Evolutionary conservation across 75 land plant genomes (phyloP), one percentile per base, ranked within the genome.

Genomic region (Sequoia sempervirens): DNA sequence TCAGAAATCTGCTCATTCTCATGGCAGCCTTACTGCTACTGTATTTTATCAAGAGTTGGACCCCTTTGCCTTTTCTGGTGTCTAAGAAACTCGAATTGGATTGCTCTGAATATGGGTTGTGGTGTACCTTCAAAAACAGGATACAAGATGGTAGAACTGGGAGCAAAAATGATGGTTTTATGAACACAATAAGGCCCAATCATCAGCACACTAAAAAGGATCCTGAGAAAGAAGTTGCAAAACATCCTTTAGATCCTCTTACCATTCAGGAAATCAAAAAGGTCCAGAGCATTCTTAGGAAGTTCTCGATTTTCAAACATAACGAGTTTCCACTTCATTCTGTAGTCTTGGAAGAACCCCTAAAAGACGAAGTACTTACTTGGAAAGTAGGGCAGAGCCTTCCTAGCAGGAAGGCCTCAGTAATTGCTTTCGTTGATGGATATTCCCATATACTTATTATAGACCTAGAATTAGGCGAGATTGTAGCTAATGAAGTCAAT

Each of bases 241-340:
- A 81, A 80, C 96, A 96, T 86, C 98, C 98, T 2, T 87, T 96
- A n/a, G 98, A 96, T 90, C 98, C 98, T 9, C 92, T 96, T 30
- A 96, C 95, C 46, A 36, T 89, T 72, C 10, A 69, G 1, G 98
- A 96, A 79, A 79, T 93, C 80, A 87, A 81, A 79, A 40, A 38
- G 26, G 92, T 89, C 41, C 86, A 90, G 5, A n/a, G 86, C 47
- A 83, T 96, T 84, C 69, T 96, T 84, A 47, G 56, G 69, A 89
- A 94, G 84, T 69, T 84, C 80, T 81, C 89, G 3, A 85, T 84
- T 81, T 88, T 90, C 85, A 81, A 76, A 3, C 18, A 85, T 17
- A 73, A 86, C 26, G 36, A 81, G 13, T 37, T 79, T 36, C 78
- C 89, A 40, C 45, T 87, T 82, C 96, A 93, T 86, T 88, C 91